phyloP scores from a whole-genome alignment of 2,329 filamentous ascomycete genomes.

The Chaetomiaceae sp. region DNA sequence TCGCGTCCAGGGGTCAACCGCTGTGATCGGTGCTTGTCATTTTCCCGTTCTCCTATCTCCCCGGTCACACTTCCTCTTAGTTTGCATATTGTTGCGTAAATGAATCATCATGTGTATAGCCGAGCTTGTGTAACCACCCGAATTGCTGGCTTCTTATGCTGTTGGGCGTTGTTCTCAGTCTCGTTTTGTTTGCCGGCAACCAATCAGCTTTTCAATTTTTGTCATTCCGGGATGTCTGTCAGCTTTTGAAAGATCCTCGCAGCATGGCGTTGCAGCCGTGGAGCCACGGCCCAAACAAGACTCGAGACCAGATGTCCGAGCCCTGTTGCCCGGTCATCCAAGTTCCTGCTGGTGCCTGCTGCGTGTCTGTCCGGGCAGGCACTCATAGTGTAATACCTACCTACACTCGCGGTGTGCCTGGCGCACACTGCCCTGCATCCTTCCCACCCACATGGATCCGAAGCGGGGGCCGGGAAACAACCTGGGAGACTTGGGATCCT shows the following conservation, averaged over 20 bases:
- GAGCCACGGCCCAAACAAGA: not conserved
- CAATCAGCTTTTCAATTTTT: not conserved
- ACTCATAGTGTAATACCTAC: no score
- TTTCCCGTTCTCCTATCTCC: constrained; percentile 1
- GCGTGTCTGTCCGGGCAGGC: no score
- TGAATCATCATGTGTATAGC: not conserved
- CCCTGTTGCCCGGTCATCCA: not conserved
- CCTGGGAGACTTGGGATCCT: no score
- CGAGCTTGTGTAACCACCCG: not conserved
- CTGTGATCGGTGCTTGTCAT: not conserved
- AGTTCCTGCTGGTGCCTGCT: no score
- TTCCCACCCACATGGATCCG: not conserved
- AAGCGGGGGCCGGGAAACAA: no score
- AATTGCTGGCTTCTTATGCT: not conserved
- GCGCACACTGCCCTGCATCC: not conserved
- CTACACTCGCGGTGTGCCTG: not conserved
- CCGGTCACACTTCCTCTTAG: not conserved
- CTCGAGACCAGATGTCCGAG: not conserved
- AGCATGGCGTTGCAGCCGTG: constrained; percentile 1
- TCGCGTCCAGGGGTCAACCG: constrained; percentile 1
- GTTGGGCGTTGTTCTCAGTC: not conserved
- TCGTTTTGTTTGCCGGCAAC: not conserved
- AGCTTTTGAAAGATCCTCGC: constrained; percentile 10
- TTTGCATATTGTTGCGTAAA: no score
- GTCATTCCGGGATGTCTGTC: not conserved